Evolutionary conservation across 2,329 filamentous ascomycete genomes (phyloP).

Genomic region (Penicillium concentricum): DNA sequence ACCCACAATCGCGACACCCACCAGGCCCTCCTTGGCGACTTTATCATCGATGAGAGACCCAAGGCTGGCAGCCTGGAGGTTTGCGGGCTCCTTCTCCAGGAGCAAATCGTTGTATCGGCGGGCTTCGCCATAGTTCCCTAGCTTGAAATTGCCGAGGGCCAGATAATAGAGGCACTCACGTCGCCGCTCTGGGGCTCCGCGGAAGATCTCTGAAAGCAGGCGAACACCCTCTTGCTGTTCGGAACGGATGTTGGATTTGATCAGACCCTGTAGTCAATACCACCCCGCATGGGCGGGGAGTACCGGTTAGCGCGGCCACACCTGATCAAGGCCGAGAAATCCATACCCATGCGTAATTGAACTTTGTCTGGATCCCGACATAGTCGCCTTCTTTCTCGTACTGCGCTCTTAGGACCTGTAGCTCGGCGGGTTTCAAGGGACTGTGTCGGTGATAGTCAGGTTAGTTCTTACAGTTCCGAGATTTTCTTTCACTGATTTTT

Average conservation of each 20-base stretch:
- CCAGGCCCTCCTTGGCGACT: conserved; percentile 87
- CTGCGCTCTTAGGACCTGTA: conserved; percentile 87
- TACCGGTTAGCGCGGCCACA: conserved; percentile 1
- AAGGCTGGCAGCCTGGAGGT: conserved; percentile 85
- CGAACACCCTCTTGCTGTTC: conserved; percentile 95
- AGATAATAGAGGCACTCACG: conserved; percentile 99
- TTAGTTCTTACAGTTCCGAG: conserved; percentile 7
- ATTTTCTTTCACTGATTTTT: not conserved
- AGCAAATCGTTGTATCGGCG: conserved; percentile 91
- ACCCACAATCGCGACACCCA: conserved; percentile 93
- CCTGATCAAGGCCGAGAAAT: not conserved
- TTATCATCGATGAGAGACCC: conserved; percentile 90
- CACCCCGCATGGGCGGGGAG: conserved; percentile 13
- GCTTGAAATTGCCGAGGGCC: conserved; percentile 94
- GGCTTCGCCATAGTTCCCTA: conserved; percentile 95
- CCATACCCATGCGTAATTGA: conserved; percentile 97
- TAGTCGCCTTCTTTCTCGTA: conserved; percentile 98
- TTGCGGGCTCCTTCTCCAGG: conserved; percentile 84
- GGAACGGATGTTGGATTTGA: conserved; percentile 79
- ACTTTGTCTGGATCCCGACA: conserved; percentile 96
- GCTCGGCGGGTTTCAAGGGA: conserved; percentile 85
- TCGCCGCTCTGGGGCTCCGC: conserved; percentile 84
- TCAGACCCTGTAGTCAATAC: conserved; percentile 67
- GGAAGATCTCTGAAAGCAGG: conserved; percentile 94
- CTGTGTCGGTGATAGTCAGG: conserved; percentile 52